Conservation (phyloP, 2,329 filamentous ascomycete genomes). For the Chaetomium globosum region DNA sequence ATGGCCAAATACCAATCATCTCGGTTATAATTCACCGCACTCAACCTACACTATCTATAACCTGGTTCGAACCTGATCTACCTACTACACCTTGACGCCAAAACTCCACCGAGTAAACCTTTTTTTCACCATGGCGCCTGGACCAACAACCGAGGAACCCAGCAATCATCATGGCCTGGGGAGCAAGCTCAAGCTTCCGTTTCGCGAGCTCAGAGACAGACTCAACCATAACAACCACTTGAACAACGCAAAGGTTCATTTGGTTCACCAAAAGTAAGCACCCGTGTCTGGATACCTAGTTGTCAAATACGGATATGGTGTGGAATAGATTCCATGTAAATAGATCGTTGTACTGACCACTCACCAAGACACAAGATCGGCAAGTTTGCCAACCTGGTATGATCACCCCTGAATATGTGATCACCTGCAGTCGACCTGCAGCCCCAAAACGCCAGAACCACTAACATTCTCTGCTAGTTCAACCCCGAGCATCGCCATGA, state of each 20-base stretch:
- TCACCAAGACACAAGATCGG: constrained; percentile 57
- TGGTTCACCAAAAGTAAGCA: constrained; percentile 62
- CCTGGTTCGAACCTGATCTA: too few species aligned
- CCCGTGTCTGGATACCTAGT: constrained; percentile 12
- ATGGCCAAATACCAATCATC: neutral
- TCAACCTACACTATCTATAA: neutral
- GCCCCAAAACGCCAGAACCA: neutral
- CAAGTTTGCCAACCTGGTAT: constrained; percentile 64
- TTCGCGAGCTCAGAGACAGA: constrained; percentile 55
- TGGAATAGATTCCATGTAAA: neutral
- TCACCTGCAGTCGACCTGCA: neutral
- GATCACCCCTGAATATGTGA: constrained; percentile 29
- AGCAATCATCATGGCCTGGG: constrained; percentile 41
- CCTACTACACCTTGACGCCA: neutral
- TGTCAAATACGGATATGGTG: too few species aligned
- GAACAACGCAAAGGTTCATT: constrained; percentile 58
- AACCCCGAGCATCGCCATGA: constrained; percentile 91
- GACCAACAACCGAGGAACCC: constrained; percentile 5
- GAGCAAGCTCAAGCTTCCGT: constrained; percentile 55
- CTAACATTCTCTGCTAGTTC: constrained; percentile 52
- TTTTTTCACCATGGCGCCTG: neutral
- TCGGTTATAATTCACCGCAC: neutral
- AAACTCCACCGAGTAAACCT: neutral
- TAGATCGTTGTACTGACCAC: neutral
- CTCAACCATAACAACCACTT: constrained; percentile 54